A percentile compares a stretch with the other conserved stretches of the same genome.
These are phyloP conservation scores for Warburgia ugandensis DNA, from an alignment of 164 flowering plant species.

Conservation along the genomic window DNA sequence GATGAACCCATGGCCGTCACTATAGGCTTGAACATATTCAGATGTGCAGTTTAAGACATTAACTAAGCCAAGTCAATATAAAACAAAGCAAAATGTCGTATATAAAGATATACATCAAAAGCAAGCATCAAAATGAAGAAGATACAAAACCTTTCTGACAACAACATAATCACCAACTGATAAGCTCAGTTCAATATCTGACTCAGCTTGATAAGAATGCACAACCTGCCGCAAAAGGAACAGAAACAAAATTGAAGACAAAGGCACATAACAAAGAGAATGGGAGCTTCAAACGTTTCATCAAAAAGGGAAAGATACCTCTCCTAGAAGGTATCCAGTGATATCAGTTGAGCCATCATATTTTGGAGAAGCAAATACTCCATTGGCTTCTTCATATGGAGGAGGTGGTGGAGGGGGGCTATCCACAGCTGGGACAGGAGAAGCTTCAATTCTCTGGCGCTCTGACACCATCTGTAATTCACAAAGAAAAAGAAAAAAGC, in stretches of 20 bases:
- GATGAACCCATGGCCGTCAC: too few relatives aligned
- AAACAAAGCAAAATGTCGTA: not conserved
- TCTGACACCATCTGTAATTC: slow-evolving; percentile 63
- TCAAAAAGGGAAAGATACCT: slow-evolving; percentile 33
- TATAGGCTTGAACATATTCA: too few relatives aligned
- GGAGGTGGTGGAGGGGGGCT: slow-evolving; percentile 62
- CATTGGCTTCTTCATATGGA: slow-evolving; percentile 65
- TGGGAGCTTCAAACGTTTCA: not conserved
- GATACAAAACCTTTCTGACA: slow-evolving; percentile 67
- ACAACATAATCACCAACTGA: slow-evolving; percentile 81
- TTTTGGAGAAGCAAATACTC: slow-evolving; percentile 40
- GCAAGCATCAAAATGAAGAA: not conserved
- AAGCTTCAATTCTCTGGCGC: slow-evolving; percentile 68
- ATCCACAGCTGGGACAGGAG: slow-evolving; percentile 43
- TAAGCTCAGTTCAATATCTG: slow-evolving; percentile 76
- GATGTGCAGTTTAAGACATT: too few relatives aligned
- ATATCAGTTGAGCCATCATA: slow-evolving; percentile 43
- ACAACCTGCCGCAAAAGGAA: slow-evolving; percentile 41
- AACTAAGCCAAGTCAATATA: not conserved
- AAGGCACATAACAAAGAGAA: not conserved
- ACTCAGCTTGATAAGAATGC: slow-evolving; percentile 68
- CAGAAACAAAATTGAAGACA: not conserved
- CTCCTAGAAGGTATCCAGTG: slow-evolving; percentile 76
- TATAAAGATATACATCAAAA: not conserved
- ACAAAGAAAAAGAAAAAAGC: not conserved